Evolutionary conservation across 306 rosid genomes (phyloP).

Genomic region (Purshia tridentata): DNA sequence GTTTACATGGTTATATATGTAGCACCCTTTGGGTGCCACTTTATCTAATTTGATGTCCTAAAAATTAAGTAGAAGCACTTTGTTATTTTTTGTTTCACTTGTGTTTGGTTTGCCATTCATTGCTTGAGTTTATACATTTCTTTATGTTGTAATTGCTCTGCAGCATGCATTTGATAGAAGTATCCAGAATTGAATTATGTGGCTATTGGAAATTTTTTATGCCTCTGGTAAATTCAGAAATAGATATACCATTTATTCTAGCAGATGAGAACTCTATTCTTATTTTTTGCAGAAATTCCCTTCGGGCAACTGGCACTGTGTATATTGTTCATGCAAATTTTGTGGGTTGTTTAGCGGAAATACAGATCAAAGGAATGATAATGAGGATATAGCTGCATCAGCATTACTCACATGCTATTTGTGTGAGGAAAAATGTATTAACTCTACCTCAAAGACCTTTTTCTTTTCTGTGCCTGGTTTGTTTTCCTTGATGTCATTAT

Average conservation of each 20-base stretch:
- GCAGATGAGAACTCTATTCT: constrained; percentile 20
- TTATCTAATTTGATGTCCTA: neutral
- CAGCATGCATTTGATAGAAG: neutral
- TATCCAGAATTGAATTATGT: constrained; percentile 14
- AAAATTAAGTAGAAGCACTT: neutral
- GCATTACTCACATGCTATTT: constrained; percentile 53
- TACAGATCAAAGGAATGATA: constrained; percentile 32
- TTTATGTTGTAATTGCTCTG: neutral
- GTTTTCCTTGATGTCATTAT: constrained; percentile 4
- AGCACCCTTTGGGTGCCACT: neutral
- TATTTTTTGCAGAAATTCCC: constrained; percentile 75
- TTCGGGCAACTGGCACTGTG: constrained; percentile 89
- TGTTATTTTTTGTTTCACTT: neutral
- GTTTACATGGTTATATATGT: neutral
- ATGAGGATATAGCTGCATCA: constrained; percentile 34
- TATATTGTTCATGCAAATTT: constrained; percentile 87
- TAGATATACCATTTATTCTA: constrained; percentile 16
- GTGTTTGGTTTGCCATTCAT: neutral
- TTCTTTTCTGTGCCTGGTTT: neutral
- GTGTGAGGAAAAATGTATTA: constrained; percentile 83
- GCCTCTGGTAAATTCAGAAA: constrained; percentile 12
- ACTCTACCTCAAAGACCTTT: constrained; percentile 5
- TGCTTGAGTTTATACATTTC: neutral
- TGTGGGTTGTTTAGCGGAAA: constrained; percentile 57
- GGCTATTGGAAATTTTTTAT: constrained; percentile 20